Percentiles rank a stretch among this genome's conserved stretches.
phyloP scores from a whole-genome alignment of 1,284 basidiomycete species.

The Sanghuangporus sanghuang region DNA sequence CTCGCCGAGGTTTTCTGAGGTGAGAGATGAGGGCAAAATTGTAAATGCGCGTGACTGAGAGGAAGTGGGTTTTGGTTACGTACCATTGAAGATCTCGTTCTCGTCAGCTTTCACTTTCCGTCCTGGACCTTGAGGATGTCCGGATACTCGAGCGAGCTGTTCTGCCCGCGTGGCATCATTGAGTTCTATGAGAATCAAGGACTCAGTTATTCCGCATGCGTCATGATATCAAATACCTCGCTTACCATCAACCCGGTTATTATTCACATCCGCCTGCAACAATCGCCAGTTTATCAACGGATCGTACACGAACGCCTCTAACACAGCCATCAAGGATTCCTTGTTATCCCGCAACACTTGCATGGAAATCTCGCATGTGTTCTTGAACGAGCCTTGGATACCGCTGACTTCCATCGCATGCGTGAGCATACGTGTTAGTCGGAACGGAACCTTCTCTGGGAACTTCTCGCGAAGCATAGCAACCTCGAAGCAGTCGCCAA shows the following conservation, averaged over 20 bases:
- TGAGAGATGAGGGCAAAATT: not conserved
- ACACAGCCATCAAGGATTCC: constrained; percentile 95
- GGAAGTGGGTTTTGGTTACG: not conserved
- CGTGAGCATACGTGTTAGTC: constrained; percentile 96
- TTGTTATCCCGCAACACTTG: constrained; percentile 94
- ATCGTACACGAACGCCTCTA: constrained; percentile 93
- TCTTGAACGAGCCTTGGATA: constrained; percentile 95
- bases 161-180: constrained; percentile 48
- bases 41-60: not conserved
- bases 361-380: constrained; percentile 98
- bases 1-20: constrained; percentile 48
- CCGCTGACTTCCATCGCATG: constrained; percentile 99
- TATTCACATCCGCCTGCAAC: constrained; percentile 72
- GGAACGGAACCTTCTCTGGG: constrained; percentile 98
- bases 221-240: not conserved
- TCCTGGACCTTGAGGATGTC: constrained; percentile 69
- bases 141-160: constrained; percentile 61
- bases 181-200: constrained; percentile 31
- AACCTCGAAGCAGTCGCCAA: constrained; percentile 93
- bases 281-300: constrained; percentile 86
- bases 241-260: constrained; percentile 57
- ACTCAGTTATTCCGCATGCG: not conserved
- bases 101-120: constrained; percentile 77
- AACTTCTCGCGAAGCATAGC: constrained; percentile 98
- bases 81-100: constrained; percentile 79